These are phyloP conservation scores for Colletotrichum lindemuthianum DNA, from an alignment of 2,329 filamentous ascomycete genomes.

Conservation along the genomic window DNA sequence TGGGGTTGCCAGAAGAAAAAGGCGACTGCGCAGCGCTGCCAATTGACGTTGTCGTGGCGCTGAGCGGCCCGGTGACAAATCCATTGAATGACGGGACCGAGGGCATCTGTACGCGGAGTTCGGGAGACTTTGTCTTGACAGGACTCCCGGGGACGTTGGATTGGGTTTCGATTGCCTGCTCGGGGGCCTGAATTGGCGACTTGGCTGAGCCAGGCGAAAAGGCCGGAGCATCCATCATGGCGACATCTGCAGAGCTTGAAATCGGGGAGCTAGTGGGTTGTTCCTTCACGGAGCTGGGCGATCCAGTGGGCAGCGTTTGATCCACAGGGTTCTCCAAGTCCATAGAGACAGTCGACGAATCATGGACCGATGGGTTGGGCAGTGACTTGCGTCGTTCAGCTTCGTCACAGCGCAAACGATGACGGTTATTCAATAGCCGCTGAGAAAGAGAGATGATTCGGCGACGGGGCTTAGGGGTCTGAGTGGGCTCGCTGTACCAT, in stretches of 20 bases:
- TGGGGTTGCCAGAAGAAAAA: constrained; percentile 51
- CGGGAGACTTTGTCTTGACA: constrained; percentile 44
- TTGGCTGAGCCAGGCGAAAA: constrained; percentile 40
- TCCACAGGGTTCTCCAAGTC: constrained; percentile 52
- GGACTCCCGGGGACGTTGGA: constrained; percentile 34
- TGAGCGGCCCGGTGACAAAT: constrained; percentile 46
- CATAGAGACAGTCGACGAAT: constrained; percentile 48
- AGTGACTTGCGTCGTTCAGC: constrained; percentile 46
- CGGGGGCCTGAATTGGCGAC: constrained; percentile 5
- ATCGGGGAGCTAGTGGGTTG: constrained; percentile 25
- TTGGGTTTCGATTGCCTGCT: constrained; percentile 3
- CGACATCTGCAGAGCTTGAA: constrained; percentile 38
- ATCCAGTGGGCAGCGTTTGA: constrained; percentile 39
- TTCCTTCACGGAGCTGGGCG: constrained; percentile 25
- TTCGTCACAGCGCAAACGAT: constrained; percentile 54
- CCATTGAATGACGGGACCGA: constrained; percentile 62
- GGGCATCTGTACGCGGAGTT: constrained; percentile 66
- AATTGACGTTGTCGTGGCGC: constrained; percentile 58
- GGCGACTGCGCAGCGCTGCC: constrained; percentile 61
- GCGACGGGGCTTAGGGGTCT: constrained; percentile 53
- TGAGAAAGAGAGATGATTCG: constrained; percentile 64
- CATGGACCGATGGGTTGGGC: constrained; percentile 42
- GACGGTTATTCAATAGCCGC: constrained; percentile 60
- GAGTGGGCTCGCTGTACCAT: constrained; percentile 57
- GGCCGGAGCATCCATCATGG: constrained; percentile 45